Evolutionary conservation across 179 eudicot genomes (phyloP), one percentile per base, ranked within the genome.

Genomic region (Corrigiola litoralis): DNA sequence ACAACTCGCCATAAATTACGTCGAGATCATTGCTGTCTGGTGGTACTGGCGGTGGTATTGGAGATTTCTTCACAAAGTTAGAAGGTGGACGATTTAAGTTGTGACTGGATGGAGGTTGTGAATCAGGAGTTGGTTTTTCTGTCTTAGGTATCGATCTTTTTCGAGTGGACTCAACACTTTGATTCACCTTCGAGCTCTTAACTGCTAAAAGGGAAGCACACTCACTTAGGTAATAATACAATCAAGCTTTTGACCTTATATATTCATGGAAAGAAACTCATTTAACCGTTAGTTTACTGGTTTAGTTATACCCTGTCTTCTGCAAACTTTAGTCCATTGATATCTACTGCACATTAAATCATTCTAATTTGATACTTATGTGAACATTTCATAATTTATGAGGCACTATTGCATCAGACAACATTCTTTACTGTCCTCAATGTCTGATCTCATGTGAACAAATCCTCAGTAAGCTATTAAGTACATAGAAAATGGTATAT

Each of bases 21-120:
- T 68, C 77, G 44, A 25, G 29, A 48, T 20, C 45, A 21, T 29
- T 28, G 14, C 63, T 69, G 58, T 41, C 47, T 17, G 60, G 36
- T 47, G 59, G 72, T 7, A 52, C 45, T 17, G 73, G 49, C 47
- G 61, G 53, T 45, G 77, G 78, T 33, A 87, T 80, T 10, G 89
- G 87, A 12, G 89, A 87, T 52, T 72, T 87, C 77, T 76, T 82
- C 49, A 68, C 75, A 58, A 84, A 87, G 32, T 47, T 80, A 23
- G 87, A 84, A 41, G 82, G 81, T 17, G 70, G 82, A 24, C 94
- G 79, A 42, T 44, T 67, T 50, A 54, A 34, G 59, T 63, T 75
- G 10, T 28, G 20, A 6, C 56, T 63, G 10, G 72, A 23, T 61
- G 64, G 45, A 29, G 70, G 46, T 37, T 70, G 52, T 57, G 59